Conservation (phyloP, 306 rosid genomes). For the Ochetophila trinervis region DNA sequence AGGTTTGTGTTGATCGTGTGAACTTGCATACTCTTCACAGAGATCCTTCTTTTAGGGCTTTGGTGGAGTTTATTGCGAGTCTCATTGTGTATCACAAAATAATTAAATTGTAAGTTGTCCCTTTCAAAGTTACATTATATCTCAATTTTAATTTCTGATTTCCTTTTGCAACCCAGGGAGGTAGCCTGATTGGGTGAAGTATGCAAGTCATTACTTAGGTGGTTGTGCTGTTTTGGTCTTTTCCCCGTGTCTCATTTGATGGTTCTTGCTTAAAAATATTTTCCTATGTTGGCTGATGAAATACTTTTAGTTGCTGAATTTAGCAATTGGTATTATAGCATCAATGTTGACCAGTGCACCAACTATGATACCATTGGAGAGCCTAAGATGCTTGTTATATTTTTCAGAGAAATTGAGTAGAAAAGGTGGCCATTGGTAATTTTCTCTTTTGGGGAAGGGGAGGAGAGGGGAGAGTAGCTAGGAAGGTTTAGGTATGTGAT, state of each 20-base stretch:
- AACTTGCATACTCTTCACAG: slow-evolving; percentile 17
- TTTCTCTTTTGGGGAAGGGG: no score
- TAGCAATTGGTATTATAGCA: neutral
- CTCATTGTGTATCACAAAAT: slow-evolving; percentile 8
- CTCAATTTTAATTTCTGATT: neutral
- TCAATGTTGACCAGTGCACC: neutral
- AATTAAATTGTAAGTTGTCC: neutral
- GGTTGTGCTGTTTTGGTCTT: neutral
- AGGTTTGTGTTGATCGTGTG: slow-evolving; percentile 19
- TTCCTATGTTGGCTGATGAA: neutral
- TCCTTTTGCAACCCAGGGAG: neutral
- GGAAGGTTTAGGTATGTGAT: no score
- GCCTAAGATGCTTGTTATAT: neutral
- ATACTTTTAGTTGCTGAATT: neutral
- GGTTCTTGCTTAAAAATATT: neutral
- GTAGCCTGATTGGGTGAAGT: neutral
- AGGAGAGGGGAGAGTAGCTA: no score
- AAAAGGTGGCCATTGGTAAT: no score
- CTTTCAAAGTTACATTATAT: slow-evolving; percentile 12
- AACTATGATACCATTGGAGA: neutral
- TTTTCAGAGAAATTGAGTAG: neutral
- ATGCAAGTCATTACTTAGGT: neutral
- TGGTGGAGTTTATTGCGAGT: slow-evolving; percentile 16
- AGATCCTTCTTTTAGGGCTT: slow-evolving; percentile 2
- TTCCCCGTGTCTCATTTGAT: neutral